phyloP scores from a whole-genome alignment of 2,329 filamentous ascomycete genomes.

The Colletotrichum sp. region DNA sequence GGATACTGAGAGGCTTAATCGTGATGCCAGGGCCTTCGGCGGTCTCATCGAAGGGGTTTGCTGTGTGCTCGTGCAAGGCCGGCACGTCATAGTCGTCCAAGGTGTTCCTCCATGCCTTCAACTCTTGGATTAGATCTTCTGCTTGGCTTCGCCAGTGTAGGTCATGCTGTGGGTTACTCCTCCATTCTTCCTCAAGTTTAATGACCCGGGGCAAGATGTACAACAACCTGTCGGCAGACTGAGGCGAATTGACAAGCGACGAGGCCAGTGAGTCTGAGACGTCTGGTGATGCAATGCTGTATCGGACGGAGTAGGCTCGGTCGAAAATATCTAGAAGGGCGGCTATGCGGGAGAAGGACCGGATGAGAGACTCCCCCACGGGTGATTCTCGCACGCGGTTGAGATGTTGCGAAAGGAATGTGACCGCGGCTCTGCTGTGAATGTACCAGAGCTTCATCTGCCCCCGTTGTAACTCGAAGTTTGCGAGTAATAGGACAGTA shows the following conservation, averaged over 20 bases:
- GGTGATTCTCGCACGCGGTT: background rate
- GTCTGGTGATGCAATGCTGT: background rate
- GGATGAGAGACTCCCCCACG: background rate
- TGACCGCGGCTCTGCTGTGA: slow-evolving; percentile 1
- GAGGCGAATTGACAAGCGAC: background rate
- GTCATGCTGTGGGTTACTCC: slow-evolving; percentile 4
- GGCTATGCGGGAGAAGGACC: slow-evolving; percentile 4
- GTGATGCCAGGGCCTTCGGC: background rate
- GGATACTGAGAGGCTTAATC: background rate
- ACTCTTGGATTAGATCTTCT: background rate
- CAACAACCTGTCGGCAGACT: background rate
- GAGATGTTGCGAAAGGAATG: slow-evolving; percentile 3
- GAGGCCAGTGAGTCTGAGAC: background rate
- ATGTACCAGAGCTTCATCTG: slow-evolving; percentile 14
- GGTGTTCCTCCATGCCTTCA: background rate
- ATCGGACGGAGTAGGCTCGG: background rate
- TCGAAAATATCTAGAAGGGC: slow-evolving; percentile 4
- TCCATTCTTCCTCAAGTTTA: slow-evolving; percentile 6
- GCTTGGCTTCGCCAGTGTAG: background rate
- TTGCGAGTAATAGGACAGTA: background rate
- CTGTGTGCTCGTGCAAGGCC: background rate
- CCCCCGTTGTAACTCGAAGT: slow-evolving; percentile 3
- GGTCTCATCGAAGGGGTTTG: background rate
- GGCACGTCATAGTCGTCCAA: background rate
- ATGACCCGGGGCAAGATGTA: background rate